Percentiles rank a stretch among this genome's conserved stretches.
These are phyloP conservation scores for Stachybotrys elegans DNA, from an alignment of 2,329 filamentous ascomycete genomes.

Conservation along the genomic window DNA sequence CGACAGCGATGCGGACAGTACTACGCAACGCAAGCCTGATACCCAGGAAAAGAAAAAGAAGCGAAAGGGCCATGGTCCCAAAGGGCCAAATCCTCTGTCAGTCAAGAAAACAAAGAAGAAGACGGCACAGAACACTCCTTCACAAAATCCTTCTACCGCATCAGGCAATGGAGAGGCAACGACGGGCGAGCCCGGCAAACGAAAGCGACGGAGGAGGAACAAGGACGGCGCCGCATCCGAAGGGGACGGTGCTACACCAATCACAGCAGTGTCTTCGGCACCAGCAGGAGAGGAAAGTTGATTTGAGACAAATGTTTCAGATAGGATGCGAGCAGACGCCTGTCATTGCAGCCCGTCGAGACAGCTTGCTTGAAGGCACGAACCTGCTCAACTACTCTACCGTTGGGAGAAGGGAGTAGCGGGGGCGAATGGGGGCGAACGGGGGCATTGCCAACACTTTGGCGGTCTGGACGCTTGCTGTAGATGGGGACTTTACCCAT, in stretches of 20 bases:
- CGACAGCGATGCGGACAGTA: slow-evolving; percentile 7
- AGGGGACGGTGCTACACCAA: slow-evolving; percentile 4
- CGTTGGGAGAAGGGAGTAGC: too few species aligned
- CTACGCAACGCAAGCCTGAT: not conserved
- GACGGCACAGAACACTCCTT: slow-evolving; percentile 16
- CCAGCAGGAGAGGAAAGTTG: slow-evolving; percentile 13
- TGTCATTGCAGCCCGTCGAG: too few species aligned
- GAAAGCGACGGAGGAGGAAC: slow-evolving; percentile 25
- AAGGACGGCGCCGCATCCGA: slow-evolving; percentile 16
- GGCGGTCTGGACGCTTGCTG: too few species aligned
- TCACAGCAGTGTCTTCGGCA: slow-evolving; percentile 5
- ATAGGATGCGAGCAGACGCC: too few species aligned
- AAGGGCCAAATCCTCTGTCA: slow-evolving; percentile 66
- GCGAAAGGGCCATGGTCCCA: slow-evolving; percentile 55
- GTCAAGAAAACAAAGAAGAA: slow-evolving; percentile 64
- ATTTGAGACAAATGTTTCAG: slow-evolving; percentile 3
- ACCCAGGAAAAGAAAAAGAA: slow-evolving; percentile 42
- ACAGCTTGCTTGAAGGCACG: too few species aligned
- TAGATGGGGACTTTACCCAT: too few species aligned
- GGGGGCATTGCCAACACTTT: too few species aligned
- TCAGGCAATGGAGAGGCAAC: slow-evolving; percentile 16
- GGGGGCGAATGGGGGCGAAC: too few species aligned
- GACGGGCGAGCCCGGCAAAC: slow-evolving; percentile 20
- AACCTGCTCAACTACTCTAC: too few species aligned
- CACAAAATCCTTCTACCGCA: too few species aligned